phyloP scores from a whole-genome alignment of 2,329 filamentous ascomycete species.

The Sphaerostilbella broomeana region DNA sequence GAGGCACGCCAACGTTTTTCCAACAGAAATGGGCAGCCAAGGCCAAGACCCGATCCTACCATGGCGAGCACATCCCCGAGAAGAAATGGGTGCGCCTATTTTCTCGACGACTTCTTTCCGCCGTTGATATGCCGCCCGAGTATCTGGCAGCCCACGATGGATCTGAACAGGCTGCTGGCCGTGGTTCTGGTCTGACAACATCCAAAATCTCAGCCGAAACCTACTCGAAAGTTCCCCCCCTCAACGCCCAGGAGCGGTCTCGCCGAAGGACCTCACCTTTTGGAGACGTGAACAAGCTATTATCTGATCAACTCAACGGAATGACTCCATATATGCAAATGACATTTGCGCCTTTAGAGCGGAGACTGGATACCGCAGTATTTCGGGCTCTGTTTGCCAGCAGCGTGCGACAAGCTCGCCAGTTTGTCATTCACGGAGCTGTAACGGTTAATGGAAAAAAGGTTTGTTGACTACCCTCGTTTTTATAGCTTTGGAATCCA shows the following conservation, averaged over 20 bases:
- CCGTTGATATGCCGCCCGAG: conserved; percentile 74
- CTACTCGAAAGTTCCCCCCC: conserved; percentile 26
- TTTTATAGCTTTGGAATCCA: neutral
- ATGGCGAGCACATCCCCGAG: conserved; percentile 91
- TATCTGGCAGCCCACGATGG: conserved; percentile 80
- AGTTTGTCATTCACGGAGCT: conserved; percentile 87
- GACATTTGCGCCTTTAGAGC: conserved; percentile 86
- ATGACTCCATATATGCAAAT: conserved; percentile 91
- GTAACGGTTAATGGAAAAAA: conserved; percentile 97
- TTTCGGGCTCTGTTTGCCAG: conserved; percentile 92
- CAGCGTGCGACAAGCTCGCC: conserved; percentile 84
- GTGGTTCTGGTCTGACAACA: conserved; percentile 62
- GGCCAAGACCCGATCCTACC: conserved; percentile 74
- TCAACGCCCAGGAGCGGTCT: conserved; percentile 15
- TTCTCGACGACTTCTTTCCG: conserved; percentile 68
- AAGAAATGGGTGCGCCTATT: conserved; percentile 94
- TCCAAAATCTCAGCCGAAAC: conserved; percentile 26
- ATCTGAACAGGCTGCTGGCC: conserved; percentile 71
- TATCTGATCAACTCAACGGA: conserved; percentile 28
- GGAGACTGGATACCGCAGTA: conserved; percentile 87
- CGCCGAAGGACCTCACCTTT: conserved; percentile 17
- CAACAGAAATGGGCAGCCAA: conserved; percentile 98
- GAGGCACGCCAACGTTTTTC: conserved; percentile 65
- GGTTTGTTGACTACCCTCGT: conserved; percentile 42
- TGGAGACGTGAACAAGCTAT: conserved; percentile 28